Conservation (phyloP, 2,329 filamentous ascomycete genomes). For the Talaromyces albobiverticillius region DNA sequence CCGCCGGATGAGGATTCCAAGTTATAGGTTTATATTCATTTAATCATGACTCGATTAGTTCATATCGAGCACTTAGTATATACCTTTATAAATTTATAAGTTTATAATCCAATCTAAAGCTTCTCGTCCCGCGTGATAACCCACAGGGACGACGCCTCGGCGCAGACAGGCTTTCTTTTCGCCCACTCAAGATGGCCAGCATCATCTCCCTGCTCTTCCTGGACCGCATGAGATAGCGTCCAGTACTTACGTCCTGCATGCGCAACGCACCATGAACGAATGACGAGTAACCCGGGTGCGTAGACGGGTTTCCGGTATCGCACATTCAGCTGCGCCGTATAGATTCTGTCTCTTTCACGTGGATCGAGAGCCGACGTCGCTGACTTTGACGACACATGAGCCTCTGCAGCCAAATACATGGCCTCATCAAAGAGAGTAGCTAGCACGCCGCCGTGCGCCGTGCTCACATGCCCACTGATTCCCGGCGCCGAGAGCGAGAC, state of each 20-base stretch:
- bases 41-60: too few species aligned
- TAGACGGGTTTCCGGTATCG: slow-evolving; percentile 37
- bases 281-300: slow-evolving; percentile 35
- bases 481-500: slow-evolving; percentile 33
- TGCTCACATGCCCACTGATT: slow-evolving; percentile 37
- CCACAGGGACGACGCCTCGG: slow-evolving; percentile 43
- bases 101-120: slow-evolving; percentile 19
- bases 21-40: neutral
- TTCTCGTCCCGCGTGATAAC: slow-evolving; percentile 30
- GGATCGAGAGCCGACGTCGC: slow-evolving; percentile 32
- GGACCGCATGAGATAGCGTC: slow-evolving; percentile 38
- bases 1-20: slow-evolving; percentile 23
- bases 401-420: slow-evolving; percentile 25
- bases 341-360: slow-evolving; percentile 28
- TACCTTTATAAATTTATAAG: neutral
- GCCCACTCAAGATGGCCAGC: slow-evolving; percentile 30
- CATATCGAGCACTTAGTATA: too few species aligned
- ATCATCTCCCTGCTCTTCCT: slow-evolving; percentile 31
- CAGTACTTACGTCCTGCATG: slow-evolving; percentile 40
- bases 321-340: slow-evolving; percentile 41
- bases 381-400: slow-evolving; percentile 24
- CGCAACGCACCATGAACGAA: slow-evolving; percentile 35
- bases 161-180: slow-evolving; percentile 32
- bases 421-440: slow-evolving; percentile 44
- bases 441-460: slow-evolving; percentile 40